Base-by-base conservation (phyloP, 1,284 basidiomycete genomes). In the Tetrapyrgos nigripes region DNA sequence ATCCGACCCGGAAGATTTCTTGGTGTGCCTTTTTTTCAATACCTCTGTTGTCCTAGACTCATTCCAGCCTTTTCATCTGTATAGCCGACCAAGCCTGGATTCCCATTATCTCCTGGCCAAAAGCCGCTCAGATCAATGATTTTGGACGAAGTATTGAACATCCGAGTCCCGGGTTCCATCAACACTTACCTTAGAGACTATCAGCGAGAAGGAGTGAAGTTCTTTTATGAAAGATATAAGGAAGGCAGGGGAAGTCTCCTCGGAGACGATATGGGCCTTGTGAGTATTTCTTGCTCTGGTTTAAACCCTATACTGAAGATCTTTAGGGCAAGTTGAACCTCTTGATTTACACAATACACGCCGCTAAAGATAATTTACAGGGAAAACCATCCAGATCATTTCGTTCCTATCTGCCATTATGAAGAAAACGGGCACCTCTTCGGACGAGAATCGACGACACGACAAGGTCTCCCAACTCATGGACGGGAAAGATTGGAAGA, bases 191-290 rank as follows among this genome's bases (percentile, higher is more conserved):
- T 96, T 27, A 86, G 94, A 54, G 85, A 88, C 50, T 96, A 96
- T 66, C 94, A 96, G 68, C 82, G 92, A 27, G 89, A 94, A 23
- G 94, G 94, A 13, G 83, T 92, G 14, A 72, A 76, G 33, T 96
- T 96, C 70, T 83, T 96, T 55, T 94, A 83, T 73, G 76, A 82
- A 6, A 79, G 85, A 31, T 95, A 88, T 68, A 71, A 79, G 14
- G 76, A 87, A 62, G 80, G 79, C 0, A 74, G 81, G 47, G 94
- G 94, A 1, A 92, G 88, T 0, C 69, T 95, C 17, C 80, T 96
- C 1, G 93, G 93, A 17, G 94, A 96, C 70, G 94, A 96, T 67
- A 96, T 96, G 94, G 93, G 93, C 56, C 74, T 94, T 58, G 91
- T 91, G 68, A 69, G 84, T 80, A 52, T 50, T 33, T 24, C 40